Evolutionary conservation across 108 stramenopile species (phyloP), one percentile per base, ranked within the genome.

Genomic region (Aurantiochytrium sp.): DNA sequence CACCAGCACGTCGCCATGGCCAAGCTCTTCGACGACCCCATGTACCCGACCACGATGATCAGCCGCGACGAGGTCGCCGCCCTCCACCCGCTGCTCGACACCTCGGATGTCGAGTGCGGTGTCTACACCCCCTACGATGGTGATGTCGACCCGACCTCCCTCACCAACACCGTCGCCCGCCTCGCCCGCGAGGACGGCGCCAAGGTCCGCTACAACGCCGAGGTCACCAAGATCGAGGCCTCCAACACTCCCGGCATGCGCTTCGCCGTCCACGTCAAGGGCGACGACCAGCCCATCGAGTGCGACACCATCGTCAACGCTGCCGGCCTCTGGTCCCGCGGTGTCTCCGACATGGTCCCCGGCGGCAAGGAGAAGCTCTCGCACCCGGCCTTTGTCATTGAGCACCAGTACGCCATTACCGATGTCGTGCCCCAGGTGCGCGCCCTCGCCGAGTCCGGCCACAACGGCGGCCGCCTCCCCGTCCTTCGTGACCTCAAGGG

Each of bases 291-390:
- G 51, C 76, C 76, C 45, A 83, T 83, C 51, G 49, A 53, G 76
- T 83, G 76, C 76, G 76, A 83, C 76, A 28, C 76, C 76, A 53
- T 83, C 51, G 76, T 83, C 76, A 83, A 83, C 76, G 76, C 76
- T 2, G 76, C 76, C 49, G 76, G 76, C 28, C 76, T 83, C 49
- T 83, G 76, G 76, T 28, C 18, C 49, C 76, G 76, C 51, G 23
- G 23, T 3, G 76, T 83, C 23, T 25, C 76, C 76, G 76, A 83
- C 76, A 83, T 83, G 76, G 76, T 53, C 76, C 76, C 76, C 51
- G 76, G 76, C 51, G 64, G 64, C 64, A 69, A 42, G 25, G 51
- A 83, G 76, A 47, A 47, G 76, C 49, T 47, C 76, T 12, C 19
- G 19, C 76, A 83, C 76, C 76, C 76, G n/a, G 76, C 76, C 51